Conservation (phyloP, 31 red algal genomes). For the Asparagopsis taxiformis region DNA sequence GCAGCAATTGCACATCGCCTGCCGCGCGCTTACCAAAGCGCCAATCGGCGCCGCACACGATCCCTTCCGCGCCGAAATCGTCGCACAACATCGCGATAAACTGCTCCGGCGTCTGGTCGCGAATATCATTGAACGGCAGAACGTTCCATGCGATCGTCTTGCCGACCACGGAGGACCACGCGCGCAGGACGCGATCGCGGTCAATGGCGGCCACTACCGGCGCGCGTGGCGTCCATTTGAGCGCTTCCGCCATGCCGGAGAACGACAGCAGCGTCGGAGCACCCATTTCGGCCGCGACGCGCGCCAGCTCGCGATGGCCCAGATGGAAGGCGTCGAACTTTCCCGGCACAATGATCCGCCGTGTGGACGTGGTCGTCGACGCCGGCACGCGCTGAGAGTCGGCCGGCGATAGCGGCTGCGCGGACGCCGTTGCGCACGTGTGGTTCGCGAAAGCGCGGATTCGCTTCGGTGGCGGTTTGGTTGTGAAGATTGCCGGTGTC, state of each 20-base stretch:
- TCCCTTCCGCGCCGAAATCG: conserved; percentile 38
- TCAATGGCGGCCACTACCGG: conserved; percentile 60
- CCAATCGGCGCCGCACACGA: conserved; percentile 86
- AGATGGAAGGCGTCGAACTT: conserved; percentile 92
- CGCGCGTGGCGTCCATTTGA: conserved; percentile 53
- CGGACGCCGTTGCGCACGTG: no score
- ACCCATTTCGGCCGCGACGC: conserved; percentile 30
- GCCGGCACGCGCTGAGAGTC: no score
- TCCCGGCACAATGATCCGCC: conserved; percentile 55
- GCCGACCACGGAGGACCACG: conserved; percentile 30
- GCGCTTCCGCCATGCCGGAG: conserved; percentile 73
- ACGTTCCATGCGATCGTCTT: conserved; percentile 7
- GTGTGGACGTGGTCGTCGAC: neutral
- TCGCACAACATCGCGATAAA: conserved; percentile 45
- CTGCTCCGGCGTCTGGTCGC: conserved; percentile 53
- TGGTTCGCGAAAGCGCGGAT: no score
- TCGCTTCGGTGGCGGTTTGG: no score
- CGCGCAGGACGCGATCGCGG: conserved; percentile 40
- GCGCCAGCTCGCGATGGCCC: conserved; percentile 72
- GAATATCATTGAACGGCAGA: conserved; percentile 65
- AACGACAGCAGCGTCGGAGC: conserved; percentile 69
- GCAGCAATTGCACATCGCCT: conserved; percentile 64
- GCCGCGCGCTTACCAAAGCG: conserved; percentile 65
- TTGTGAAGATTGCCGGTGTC: no score
- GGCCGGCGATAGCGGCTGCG: no score